Percentiles rank a stretch among this genome's conserved stretches.
phyloP scores from a whole-genome alignment of 2,329 filamentous ascomycete genomes.

The Claviceps purpurea region DNA sequence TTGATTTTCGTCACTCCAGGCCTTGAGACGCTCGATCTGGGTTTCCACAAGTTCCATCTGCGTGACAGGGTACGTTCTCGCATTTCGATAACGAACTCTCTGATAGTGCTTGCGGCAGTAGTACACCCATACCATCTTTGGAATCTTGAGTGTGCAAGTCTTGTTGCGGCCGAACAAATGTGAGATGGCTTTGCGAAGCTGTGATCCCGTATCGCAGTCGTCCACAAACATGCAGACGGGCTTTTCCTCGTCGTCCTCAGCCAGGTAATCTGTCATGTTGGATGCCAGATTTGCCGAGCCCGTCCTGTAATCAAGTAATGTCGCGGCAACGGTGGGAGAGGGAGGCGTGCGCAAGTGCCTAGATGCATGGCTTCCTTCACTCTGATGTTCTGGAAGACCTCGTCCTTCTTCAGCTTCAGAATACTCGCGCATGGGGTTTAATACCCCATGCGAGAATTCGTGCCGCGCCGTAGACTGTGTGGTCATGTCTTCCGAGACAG shows the following conservation, averaged over 20 bases:
- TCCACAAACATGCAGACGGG: slow-evolving; percentile 40
- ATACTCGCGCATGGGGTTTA: background rate
- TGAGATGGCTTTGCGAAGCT: slow-evolving; percentile 61
- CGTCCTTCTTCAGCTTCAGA: background rate
- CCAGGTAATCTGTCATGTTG: background rate
- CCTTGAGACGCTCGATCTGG: slow-evolving; percentile 48
- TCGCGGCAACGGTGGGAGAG: background rate
- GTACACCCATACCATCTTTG: slow-evolving; percentile 56
- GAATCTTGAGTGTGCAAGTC: slow-evolving; percentile 57
- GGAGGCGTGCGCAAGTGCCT: background rate
- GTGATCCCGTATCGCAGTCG: slow-evolving; percentile 45
- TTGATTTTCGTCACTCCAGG: slow-evolving; percentile 44
- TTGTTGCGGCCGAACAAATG: slow-evolving; percentile 80
- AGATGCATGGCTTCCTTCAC: background rate
- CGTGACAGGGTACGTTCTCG: slow-evolving; percentile 42
- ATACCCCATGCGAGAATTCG: background rate
- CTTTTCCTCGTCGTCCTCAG: slow-evolving; percentile 12
- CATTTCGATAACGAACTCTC: slow-evolving; percentile 55
- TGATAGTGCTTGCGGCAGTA: slow-evolving; percentile 78
- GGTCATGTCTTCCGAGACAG: background rate
- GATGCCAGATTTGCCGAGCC: background rate
- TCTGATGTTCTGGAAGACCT: background rate
- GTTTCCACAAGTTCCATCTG: slow-evolving; percentile 52
- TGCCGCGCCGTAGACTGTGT: background rate
- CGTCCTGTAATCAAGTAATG: background rate